These are phyloP conservation scores for Entrophospora sp. DNA, from an alignment of 192 early-diverging fungal species.

Conservation along the genomic window DNA sequence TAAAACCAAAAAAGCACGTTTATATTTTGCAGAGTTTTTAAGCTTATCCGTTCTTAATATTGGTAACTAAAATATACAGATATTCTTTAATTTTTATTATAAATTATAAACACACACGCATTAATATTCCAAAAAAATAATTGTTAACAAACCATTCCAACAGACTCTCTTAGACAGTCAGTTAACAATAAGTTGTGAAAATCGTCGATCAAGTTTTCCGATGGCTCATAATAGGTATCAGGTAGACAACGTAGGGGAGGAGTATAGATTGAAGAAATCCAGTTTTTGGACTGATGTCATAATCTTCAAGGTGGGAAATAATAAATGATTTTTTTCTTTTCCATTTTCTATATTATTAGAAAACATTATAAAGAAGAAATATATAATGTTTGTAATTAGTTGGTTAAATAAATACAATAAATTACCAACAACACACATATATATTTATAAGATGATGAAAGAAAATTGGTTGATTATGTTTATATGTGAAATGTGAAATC, in stretches of 20 bases:
- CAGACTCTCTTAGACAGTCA: constrained; percentile 53
- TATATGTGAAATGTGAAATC: too few relatives aligned
- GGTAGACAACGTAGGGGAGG: constrained; percentile 69
- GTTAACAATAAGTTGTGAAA: constrained; percentile 68
- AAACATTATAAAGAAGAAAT: too few relatives aligned
- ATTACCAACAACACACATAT: too few relatives aligned
- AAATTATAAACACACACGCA: neutral
- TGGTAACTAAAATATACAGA: constrained; percentile 52
- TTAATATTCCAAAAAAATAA: neutral
- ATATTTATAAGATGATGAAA: too few relatives aligned
- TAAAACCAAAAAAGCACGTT: constrained; percentile 79
- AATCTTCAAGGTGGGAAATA: constrained; percentile 53
- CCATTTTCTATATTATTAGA: neutral
- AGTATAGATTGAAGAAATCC: constrained; percentile 80
- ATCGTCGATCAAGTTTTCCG: constrained; percentile 75
- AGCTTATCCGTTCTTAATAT: constrained; percentile 56
- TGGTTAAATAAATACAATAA: too few relatives aligned
- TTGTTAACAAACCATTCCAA: constrained; percentile 51
- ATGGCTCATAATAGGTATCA: constrained; percentile 73
- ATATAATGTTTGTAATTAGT: too few relatives aligned
- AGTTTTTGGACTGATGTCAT: constrained; percentile 71
- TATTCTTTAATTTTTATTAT: neutral
- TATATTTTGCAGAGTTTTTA: constrained; percentile 57
- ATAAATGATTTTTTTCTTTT: neutral
- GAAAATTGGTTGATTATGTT: too few relatives aligned